These are phyloP conservation scores for Wickerhamiella domercqiae DNA, from an alignment of 805 yeast genomes.

Conservation along the genomic window DNA sequence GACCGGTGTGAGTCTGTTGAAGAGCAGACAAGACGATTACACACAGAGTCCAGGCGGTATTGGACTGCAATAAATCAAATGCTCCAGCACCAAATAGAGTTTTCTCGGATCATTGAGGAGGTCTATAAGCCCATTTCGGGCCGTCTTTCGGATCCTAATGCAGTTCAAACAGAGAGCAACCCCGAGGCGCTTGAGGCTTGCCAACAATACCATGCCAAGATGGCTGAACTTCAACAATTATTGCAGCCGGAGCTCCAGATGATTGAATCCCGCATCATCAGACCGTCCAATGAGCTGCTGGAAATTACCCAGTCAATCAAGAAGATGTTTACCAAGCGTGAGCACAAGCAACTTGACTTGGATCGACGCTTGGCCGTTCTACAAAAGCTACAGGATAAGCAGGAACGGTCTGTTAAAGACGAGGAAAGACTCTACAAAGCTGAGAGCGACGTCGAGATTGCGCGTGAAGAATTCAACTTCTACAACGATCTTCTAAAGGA, in stretches of 20 bases:
- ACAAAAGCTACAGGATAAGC: slow-evolving; percentile 63
- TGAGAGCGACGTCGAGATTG: slow-evolving; percentile 77
- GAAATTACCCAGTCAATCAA: slow-evolving; percentile 68
- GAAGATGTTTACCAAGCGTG: slow-evolving; percentile 90
- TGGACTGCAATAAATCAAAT: slow-evolving; percentile 85
- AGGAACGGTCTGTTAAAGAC: slow-evolving; percentile 72
- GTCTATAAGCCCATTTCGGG: slow-evolving; percentile 94
- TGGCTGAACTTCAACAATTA: slow-evolving; percentile 68
- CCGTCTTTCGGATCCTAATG: slow-evolving; percentile 74
- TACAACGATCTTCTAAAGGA: slow-evolving; percentile 86
- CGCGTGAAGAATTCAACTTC: slow-evolving; percentile 91
- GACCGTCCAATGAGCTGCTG: slow-evolving; percentile 82
- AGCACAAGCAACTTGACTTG: slow-evolving; percentile 85
- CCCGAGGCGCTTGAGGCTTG: slow-evolving; percentile 94
- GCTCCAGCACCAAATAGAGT: slow-evolving; percentile 86
- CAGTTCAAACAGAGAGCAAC: slow-evolving; percentile 77
- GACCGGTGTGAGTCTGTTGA: slow-evolving; percentile 90
- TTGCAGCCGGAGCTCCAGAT: slow-evolving; percentile 86
- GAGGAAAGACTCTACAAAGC: slow-evolving; percentile 82
- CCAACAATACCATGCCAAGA: slow-evolving; percentile 79
- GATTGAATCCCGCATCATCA: slow-evolving; percentile 76
- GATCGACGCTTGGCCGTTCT: slow-evolving; percentile 66
- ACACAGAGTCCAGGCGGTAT: slow-evolving; percentile 81
- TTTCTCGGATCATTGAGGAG: slow-evolving; percentile 89
- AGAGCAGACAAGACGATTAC: slow-evolving; percentile 70